Percentiles rank a stretch among this genome's conserved stretches.
Evolutionary conservation across 768 basidiomycete species (phyloP).

Genomic region (Suillus placidus): DNA sequence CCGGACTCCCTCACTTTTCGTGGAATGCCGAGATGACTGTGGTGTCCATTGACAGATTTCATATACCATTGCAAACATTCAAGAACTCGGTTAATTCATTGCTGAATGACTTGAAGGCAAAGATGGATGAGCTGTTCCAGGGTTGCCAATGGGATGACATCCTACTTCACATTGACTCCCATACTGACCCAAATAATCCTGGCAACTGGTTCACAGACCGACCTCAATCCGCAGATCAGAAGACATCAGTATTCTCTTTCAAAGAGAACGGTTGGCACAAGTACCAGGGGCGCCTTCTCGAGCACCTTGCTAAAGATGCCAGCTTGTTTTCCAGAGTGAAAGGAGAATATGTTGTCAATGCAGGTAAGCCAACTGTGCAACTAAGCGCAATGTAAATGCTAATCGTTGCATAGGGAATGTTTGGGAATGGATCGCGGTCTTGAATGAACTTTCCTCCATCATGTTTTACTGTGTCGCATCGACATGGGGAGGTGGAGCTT

Average conservation of each 20-base stretch:
- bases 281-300: not conserved
- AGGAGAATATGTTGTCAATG: too few relatives aligned
- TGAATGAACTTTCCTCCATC: conserved; percentile 9
- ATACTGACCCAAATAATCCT: not conserved
- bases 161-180: not conserved
- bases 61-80: not conserved
- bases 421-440: conserved; percentile 11
- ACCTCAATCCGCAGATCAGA: not conserved
- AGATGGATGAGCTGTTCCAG: not conserved
- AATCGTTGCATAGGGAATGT: not conserved
- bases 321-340: too few relatives aligned
- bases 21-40: not conserved
- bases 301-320: not conserved
- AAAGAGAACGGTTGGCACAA: not conserved
- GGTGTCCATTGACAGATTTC: not conserved
- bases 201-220: not conserved
- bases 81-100: not conserved
- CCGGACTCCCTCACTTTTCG: not conserved
- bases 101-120: not conserved
- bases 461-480: conserved; percentile 16
- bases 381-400: too few relatives aligned
- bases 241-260: not conserved
- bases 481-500: conserved; percentile 21
- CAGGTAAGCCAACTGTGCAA: too few relatives aligned
- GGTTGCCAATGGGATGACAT: not conserved